Conservation (phyloP, 2,329 filamentous ascomycete species). For the Neofusicoccum sp. region DNA sequence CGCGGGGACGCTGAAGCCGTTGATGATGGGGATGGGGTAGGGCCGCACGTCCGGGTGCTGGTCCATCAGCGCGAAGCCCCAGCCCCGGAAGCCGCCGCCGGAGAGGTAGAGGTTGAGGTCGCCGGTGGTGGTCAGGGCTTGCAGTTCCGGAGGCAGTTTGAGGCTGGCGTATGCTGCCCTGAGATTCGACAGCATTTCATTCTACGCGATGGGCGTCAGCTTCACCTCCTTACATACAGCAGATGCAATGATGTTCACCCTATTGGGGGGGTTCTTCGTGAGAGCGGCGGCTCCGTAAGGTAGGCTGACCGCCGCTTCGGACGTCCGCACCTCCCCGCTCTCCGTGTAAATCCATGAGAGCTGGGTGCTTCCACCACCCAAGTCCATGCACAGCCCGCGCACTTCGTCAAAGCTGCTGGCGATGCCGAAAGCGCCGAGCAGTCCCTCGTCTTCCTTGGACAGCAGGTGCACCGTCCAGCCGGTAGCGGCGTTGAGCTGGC, state of each 20-base stretch:
- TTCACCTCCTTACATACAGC: too few relatives aligned
- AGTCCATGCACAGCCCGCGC: constrained; percentile 81
- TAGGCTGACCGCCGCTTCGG: constrained; percentile 62
- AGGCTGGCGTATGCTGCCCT: constrained; percentile 61
- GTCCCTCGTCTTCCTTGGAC: constrained; percentile 77
- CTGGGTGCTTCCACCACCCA: constrained; percentile 76
- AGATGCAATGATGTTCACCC: not conserved
- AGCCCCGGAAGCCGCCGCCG: constrained; percentile 87
- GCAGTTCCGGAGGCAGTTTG: constrained; percentile 57
- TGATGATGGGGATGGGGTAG: constrained; percentile 83
- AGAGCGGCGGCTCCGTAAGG: constrained; percentile 72
- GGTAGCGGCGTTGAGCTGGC: constrained; percentile 63
- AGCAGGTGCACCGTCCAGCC: constrained; percentile 73
- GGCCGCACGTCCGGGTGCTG: constrained; percentile 69
- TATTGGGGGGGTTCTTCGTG: constrained; percentile 33
- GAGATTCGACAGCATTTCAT: constrained; percentile 62
- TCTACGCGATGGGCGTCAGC: constrained; percentile 28
- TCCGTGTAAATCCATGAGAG: constrained; percentile 64
- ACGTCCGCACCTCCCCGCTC: constrained; percentile 54
- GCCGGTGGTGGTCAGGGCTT: constrained; percentile 32
- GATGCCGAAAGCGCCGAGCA: constrained; percentile 81
- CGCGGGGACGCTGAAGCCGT: constrained; percentile 68
- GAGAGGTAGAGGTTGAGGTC: constrained; percentile 79
- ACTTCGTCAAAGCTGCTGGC: constrained; percentile 72
- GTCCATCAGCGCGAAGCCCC: constrained; percentile 87